These are phyloP conservation scores for Schoenoplectus triqueter DNA, from an alignment of 202 grass and related monocot genomes.

Conservation along the genomic window DNA sequence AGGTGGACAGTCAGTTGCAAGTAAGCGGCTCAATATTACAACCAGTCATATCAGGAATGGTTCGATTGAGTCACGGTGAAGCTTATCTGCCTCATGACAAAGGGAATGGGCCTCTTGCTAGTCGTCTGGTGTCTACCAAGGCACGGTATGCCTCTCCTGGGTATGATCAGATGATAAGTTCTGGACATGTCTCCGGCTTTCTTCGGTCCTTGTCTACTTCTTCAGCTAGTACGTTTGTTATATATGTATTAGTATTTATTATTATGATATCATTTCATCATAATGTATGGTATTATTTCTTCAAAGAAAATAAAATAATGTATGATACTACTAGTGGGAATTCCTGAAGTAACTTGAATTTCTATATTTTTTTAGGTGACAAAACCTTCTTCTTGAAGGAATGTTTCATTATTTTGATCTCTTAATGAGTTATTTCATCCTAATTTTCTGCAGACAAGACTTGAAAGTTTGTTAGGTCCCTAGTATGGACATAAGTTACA, in stretches of 20 bases:
- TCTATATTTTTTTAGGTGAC: not conserved
- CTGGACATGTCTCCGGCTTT: slow-evolving; percentile 62
- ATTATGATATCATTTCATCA: slow-evolving; percentile 10
- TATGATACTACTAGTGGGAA: not conserved
- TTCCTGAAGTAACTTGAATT: slow-evolving; percentile 20
- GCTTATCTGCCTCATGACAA: slow-evolving; percentile 99
- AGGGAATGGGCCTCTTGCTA: slow-evolving; percentile 72
- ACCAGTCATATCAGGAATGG: slow-evolving; percentile 91
- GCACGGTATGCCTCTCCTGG: slow-evolving; percentile 58
- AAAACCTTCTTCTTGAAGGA: not conserved
- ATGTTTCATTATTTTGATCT: slow-evolving; percentile 21
- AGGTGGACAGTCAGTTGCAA: slow-evolving; percentile 90
- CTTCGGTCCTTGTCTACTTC: slow-evolving; percentile 63
- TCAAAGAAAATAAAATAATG: no score
- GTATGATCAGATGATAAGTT: slow-evolving; percentile 65
- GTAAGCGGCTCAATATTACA: slow-evolving; percentile 92
- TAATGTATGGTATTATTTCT: not conserved
- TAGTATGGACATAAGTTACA: not conserved
- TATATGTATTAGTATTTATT: slow-evolving; percentile 8
- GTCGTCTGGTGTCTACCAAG: slow-evolving; percentile 61
- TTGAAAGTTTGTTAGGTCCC: slow-evolving; percentile 13
- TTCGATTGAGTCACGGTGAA: slow-evolving; percentile 86
- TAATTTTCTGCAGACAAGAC: not conserved
- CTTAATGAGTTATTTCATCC: not conserved
- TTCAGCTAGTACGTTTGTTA: slow-evolving; percentile 56